These are phyloP conservation scores for Nicotiana paniculata DNA, from an alignment of 257 asterid species.

Conservation along the genomic window DNA sequence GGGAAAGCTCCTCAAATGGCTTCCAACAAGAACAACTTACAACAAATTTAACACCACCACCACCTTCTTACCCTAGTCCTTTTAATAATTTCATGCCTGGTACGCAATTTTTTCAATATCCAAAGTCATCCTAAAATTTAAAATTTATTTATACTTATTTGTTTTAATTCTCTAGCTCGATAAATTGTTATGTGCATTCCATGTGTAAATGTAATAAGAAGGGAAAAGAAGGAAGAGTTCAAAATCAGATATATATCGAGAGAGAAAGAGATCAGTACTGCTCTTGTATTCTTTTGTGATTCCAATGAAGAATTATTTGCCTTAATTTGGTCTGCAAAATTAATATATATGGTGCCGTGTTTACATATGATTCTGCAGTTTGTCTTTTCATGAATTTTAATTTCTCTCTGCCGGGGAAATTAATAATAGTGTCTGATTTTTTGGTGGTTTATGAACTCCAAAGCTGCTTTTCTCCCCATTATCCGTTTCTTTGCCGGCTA, in stretches of 20 bases:
- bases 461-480: slow-evolving; percentile 22
- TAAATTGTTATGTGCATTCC: neutral
- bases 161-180: neutral
- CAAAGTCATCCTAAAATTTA: slow-evolving; percentile 19
- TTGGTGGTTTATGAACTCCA: slow-evolving; percentile 20
- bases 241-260: neutral
- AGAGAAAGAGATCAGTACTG: neutral
- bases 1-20: slow-evolving; percentile 34
- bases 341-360: neutral
- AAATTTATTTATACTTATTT: neutral
- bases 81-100: slow-evolving; percentile 13
- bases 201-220: neutral
- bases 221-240: neutral
- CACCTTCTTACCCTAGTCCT: slow-evolving; percentile 12
- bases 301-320: slow-evolving; percentile 32
- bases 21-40: neutral
- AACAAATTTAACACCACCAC: slow-evolving; percentile 4
- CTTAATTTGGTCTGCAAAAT: slow-evolving; percentile 16
- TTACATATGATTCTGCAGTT: neutral
- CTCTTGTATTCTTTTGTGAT: slow-evolving; percentile 17
- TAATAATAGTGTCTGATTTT: slow-evolving; percentile 10
- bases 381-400: slow-evolving; percentile 13
- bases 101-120: slow-evolving; percentile 31
- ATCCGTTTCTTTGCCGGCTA: slow-evolving; percentile 24
- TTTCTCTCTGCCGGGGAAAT: neutral